phyloP scores from a whole-genome alignment of 2,329 filamentous ascomycete species.

The Metarhizium robertsii region DNA sequence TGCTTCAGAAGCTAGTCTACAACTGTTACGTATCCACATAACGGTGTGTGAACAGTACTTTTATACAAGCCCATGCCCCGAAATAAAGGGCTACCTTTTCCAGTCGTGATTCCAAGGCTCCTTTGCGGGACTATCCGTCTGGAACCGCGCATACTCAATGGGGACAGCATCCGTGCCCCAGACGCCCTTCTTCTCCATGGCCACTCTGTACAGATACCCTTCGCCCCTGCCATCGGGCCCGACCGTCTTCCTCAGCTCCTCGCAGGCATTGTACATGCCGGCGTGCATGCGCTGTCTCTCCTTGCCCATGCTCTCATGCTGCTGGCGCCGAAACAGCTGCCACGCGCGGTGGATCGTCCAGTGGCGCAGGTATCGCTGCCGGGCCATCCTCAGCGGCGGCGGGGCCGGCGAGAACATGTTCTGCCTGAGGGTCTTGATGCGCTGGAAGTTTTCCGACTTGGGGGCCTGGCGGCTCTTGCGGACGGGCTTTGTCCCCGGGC shows the following conservation, averaged over 20 bases:
- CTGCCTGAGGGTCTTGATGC: constrained; percentile 34
- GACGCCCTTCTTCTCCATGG: constrained; percentile 84
- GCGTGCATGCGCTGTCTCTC: constrained; percentile 75
- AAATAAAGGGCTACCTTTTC: constrained; percentile 47
- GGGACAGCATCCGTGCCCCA: constrained; percentile 66
- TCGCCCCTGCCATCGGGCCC: constrained; percentile 48
- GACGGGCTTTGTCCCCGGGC: constrained; percentile 14
- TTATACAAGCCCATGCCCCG: neutral
- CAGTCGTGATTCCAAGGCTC: constrained; percentile 91
- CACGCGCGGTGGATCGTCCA: constrained; percentile 99
- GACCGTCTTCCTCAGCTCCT: constrained; percentile 60
- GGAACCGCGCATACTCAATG: constrained; percentile 79
- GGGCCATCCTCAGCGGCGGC: constrained; percentile 75
- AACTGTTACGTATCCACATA: neutral
- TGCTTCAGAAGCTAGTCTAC: neutral
- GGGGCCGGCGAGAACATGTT: constrained; percentile 43
- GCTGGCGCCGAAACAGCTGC: constrained; percentile 67
- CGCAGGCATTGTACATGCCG: constrained; percentile 76
- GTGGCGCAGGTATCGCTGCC: constrained; percentile 80
- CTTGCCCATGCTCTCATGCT: constrained; percentile 51
- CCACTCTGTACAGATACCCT: constrained; percentile 73
- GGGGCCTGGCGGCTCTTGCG: constrained; percentile 17
- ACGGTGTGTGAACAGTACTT: neutral
- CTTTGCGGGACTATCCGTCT: constrained; percentile 72
- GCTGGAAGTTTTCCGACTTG: constrained; percentile 30